Base-by-base conservation (phyloP, 768 basidiomycete species). In the Antrodiella citrinella region DNA sequence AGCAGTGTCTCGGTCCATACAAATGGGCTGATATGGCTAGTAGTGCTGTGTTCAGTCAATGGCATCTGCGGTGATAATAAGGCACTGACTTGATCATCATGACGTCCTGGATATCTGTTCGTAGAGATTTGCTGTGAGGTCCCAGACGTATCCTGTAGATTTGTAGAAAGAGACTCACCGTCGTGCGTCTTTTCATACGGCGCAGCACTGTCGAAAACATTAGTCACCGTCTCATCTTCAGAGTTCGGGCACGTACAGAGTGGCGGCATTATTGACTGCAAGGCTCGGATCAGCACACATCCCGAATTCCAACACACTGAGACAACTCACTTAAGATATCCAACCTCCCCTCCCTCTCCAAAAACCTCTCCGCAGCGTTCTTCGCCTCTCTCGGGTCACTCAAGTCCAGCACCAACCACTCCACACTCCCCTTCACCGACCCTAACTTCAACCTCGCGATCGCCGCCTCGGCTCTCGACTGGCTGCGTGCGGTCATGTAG, bases 1-100 rank as follows among this genome's bases (percentile, higher is more conserved):
- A 82, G 67, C 4, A 84, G 68, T 3, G 72, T 69, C 18, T 70
- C 62, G 9, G 79, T 82, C 53, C 84, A 72, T 13, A 76, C 71
- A 49, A 79, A 59, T 61, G 80, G 81, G 65, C 79, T 48, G 64
- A 85, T 53, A 66, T 77, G 66, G 64, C 78, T 64, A 62, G 56
- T 10, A 18, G 72, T 52, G 62, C 19, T 10, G 10, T 38, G 10
- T 10, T 18, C 57, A 26, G 18, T 38, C 35, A 35, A 23, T 38
- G 18, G 35, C 35, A 38, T 10, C 35, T 18, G 47, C 10, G 35
- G 25, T 48, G 5, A 48, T 1, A 19, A 0, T 3, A 26, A 23
- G 18, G 35, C 4, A 38, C 59, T 44, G 21, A 78, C 77, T 80
- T 80, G 45, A 74, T 65, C 18, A 72, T 56, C 58, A 73, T 68